Base-by-base conservation (phyloP, 257 asterid species). In the Linaria vulgaris region DNA sequence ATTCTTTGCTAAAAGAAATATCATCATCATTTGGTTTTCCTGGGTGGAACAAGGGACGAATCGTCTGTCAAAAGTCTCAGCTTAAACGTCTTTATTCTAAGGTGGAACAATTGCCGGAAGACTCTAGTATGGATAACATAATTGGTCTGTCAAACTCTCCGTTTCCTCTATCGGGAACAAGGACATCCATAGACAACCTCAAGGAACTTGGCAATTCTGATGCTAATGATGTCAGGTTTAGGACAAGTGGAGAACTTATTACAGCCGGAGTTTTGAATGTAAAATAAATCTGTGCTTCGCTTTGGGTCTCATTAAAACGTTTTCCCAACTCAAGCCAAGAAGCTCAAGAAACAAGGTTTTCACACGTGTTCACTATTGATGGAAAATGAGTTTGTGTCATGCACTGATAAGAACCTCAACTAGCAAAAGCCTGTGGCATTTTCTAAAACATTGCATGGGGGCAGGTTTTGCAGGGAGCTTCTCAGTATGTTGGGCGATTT, bases 1-100 rank as follows among this genome's bases (percentile, higher is more conserved):
- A 85, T 72, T 71, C 88, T 41, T 82, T 92, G 72, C 86, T 92
- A 31, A 87, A 80, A 72, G 91, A 92, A 34, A 70, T 88, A 62
- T 89, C 96, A 49, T 59, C 99, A 30, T 76, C 91, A 48, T 92
- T 92, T 66, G 63, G 83, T 79, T 89, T 76, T 72, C 95, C 98
- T 6, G 95, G 90, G 41, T 89, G 97, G 97, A 89, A 85, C 63
- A 89, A 85, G 82, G 96, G 95, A n/a, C 73, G 98, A 57, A 87
- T 92, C 49, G 70, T 82, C 71, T 89, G 98, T 65, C 98, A 82
- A 66, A 83, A 80, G 73, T 50, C 97, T 69, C 96, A 85, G 74
- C 88, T 92, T 16, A 88, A 87, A 77, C 92, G 88, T 13, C 12
- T 76, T 27, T 78, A 86, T 57, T 67, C 85, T 5, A 75, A 70